A percentile compares a stretch with the other conserved stretches of the same genome.
These are phyloP conservation scores for Rhizopus delemar DNA, from an alignment of 371 early-diverging fungal species.

Conservation along the genomic window DNA sequence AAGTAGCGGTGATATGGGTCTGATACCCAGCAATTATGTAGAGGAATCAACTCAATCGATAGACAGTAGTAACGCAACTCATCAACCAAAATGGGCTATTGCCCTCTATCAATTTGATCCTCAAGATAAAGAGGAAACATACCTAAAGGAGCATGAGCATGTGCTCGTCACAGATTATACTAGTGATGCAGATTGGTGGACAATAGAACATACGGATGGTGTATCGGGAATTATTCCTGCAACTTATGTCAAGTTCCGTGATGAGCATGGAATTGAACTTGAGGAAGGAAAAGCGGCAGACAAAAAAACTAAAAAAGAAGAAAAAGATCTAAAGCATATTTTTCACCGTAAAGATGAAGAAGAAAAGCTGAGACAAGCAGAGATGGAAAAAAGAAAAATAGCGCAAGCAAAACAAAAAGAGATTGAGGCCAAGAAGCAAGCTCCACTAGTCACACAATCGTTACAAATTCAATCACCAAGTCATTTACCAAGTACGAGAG, in stretches of 20 bases:
- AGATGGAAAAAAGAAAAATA: conserved; percentile 27
- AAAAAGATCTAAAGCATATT: conserved; percentile 24
- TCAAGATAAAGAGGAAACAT: conserved; percentile 71
- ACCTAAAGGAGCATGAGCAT: conserved; percentile 69
- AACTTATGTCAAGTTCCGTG: conserved; percentile 49
- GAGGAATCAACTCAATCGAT: conserved; percentile 31
- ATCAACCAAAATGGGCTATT: conserved; percentile 60
- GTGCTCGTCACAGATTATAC: conserved; percentile 70
- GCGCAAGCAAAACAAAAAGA: conserved; percentile 28
- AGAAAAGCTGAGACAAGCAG: conserved; percentile 21
- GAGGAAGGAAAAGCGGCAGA: conserved; percentile 10
- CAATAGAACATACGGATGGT: conserved; percentile 37
- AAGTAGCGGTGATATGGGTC: conserved; percentile 59
- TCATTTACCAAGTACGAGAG: background rate
- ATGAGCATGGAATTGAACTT: conserved; percentile 25
- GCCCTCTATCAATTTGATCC: conserved; percentile 79
- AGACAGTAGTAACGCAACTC: background rate
- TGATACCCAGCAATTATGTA: conserved; percentile 77
- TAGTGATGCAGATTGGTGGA: conserved; percentile 76
- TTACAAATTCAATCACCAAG: background rate
- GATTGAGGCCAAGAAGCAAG: conserved; percentile 15
- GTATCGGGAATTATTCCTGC: conserved; percentile 57
- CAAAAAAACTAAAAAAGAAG: conserved; percentile 23
- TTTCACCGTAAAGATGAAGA: conserved; percentile 15
- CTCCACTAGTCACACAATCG: conserved; percentile 1